Base-by-base conservation (phyloP, 2,329 filamentous ascomycete genomes). In the Pseudocercospora ulei region DNA sequence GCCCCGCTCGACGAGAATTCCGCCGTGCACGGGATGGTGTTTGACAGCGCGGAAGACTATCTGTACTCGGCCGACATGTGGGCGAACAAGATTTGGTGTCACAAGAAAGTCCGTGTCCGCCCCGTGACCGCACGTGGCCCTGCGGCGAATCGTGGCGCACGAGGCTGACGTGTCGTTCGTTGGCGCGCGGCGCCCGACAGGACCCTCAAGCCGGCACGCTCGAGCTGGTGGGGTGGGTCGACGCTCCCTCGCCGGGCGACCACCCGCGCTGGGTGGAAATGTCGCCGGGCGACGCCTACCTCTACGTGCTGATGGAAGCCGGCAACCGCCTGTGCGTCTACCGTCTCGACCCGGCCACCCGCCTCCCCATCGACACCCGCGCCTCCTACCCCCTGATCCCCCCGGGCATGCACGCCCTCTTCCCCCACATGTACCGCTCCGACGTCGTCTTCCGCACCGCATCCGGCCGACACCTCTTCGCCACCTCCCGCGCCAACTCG, bases 261-360 rank as follows among this genome's bases (percentile, higher is more conserved):
- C 85, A 90, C 60, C 85, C 85, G 9, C 75, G 85, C 55, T 93
- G 85, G 85, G 82, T 92, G 8, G 83, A 83, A 51, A 79, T 92
- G 58, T 82, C 88, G 60, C 79, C 80, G 2, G 73, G 73, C 1
- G 83, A 82, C 12, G 73, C 77, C 41, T 86, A 85, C 61, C 70
- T 93, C 40, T 93, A 92, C 63, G 83, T 75, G 5, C 70, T 93
- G 51, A 92, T 90, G 82, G 85, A 93, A 63, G 80, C 78, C n/a
- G 83, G 84, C 38, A 93, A 93, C 65, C 70, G 80, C 35, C 65
- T 93, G 40, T 84, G 76, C 60, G 80, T 86, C 53, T 93, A 90
- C 62, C 71, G 82, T 49, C 76, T 93, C 62, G 80, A 90, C 59
- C 73, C 77, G 39, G 60, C 67, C 28, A 83, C 80, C 3, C 80